Base-by-base conservation (phyloP, 306 rosid species). In the Abrus precatorius region DNA sequence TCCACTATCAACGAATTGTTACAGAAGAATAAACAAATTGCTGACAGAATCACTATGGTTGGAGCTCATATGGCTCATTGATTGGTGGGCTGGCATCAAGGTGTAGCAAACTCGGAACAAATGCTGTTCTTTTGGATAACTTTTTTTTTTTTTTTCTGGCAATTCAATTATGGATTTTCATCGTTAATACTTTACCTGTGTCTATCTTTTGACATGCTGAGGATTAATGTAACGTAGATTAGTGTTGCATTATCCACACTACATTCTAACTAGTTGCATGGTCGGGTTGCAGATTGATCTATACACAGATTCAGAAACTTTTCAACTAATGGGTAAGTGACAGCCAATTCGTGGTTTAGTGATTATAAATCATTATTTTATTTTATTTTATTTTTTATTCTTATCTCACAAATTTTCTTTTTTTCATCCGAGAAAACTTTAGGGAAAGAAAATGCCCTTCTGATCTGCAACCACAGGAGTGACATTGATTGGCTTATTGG, bases 401-500 rank as follows among this genome's bases (percentile, higher is more conserved):
- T 14, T 1, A 38, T 7, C 69, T 74, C 40, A 78, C 27, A 53
- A 71, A 33, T 20, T 76, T 41, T 41, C 45, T 61, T 57, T 38
- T 20, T 27, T 12, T 71, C 74, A 3, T 53, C 47, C 63, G 86
- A 64, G 69, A 45, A 64, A 84, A 80, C 78, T 80, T 28, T 74
- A 95, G 99, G 99, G 49, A 87, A 87, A 83, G 97, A 93, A 82
- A 90, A 85, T 70, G 99, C 99, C 29, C 92, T 95, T 77, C 3
- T 95, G 61, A 84, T 95, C 40, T 86, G 97, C 90, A 95, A 95
- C 69, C 99, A 93, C 86, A 89, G 89, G 81, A 88, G 99, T 69
- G 97, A 95, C 89, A 91, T 95, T 77, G 97, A 93, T 87, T 95
- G 99, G 99, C 99, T 95, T 82, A 87, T 91, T 68, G 99, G 97